phyloP scores from a whole-genome alignment of 2,329 filamentous ascomycete genomes.

The Fusarium nygamai region DNA sequence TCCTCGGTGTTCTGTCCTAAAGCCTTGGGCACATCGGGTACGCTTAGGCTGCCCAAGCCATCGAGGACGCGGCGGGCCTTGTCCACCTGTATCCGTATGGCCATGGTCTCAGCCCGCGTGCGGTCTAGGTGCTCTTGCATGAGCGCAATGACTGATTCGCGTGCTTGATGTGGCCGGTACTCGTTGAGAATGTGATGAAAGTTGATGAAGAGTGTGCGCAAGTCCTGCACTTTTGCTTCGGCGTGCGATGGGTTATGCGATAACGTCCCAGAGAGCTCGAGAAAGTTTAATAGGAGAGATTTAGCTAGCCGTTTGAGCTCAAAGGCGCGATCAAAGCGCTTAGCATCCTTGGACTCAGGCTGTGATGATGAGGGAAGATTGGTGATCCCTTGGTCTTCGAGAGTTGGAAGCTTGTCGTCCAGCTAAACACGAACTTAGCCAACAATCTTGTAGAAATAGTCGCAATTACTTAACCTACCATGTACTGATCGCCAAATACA shows the following conservation, averaged over 20 bases:
- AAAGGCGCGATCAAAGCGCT: conserved; percentile 70
- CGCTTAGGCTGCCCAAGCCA: conserved; percentile 67
- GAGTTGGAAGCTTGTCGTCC: conserved; percentile 69
- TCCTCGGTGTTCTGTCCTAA: conserved; percentile 30
- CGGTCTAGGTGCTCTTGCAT: conserved; percentile 86
- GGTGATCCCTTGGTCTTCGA: conserved; percentile 76
- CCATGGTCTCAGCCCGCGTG: conserved; percentile 77
- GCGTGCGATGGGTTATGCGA: conserved; percentile 57
- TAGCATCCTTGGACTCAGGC: conserved; percentile 58
- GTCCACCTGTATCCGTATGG: conserved; percentile 72
- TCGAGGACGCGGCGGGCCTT: conserved; percentile 79
- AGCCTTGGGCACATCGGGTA: conserved; percentile 37
- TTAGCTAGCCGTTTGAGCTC: conserved; percentile 83
- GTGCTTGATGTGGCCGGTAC: conserved; percentile 91
- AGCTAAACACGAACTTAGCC: conserved; percentile 51
- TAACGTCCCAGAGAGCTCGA: conserved; percentile 76
- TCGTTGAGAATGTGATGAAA: conserved; percentile 94
- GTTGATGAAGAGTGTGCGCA: conserved; percentile 87
- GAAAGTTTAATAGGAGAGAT: conserved; percentile 86
- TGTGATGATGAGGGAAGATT: conserved; percentile 64
- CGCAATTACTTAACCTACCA: conserved; percentile 47
- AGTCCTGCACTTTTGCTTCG: conserved; percentile 77
- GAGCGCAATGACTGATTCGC: conserved; percentile 85
- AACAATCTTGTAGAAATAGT: neutral
- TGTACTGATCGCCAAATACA: conserved; percentile 76